phyloP scores from a whole-genome alignment of 1,284 basidiomycete genomes.

The Fomitiporia mediterranea region DNA sequence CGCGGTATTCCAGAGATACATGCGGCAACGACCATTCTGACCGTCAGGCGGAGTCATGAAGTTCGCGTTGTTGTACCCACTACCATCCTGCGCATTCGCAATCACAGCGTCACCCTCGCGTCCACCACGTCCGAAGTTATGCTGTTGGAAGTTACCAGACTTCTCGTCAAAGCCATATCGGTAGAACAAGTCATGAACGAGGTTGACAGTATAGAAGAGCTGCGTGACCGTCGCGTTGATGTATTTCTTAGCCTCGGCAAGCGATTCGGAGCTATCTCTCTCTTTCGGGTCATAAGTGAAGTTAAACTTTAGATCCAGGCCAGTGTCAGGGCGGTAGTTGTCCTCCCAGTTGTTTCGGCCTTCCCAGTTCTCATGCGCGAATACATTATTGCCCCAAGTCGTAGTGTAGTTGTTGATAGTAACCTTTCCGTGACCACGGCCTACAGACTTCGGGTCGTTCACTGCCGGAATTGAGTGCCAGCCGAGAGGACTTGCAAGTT shows the following conservation, averaged over 20 bases:
- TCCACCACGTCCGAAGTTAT: conserved; percentile 92
- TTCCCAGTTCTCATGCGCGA: conserved; percentile 88
- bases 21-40: conserved; percentile 86
- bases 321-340: conserved; percentile 78
- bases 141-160: conserved; percentile 95
- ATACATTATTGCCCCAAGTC: conserved; percentile 90
- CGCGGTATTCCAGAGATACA: conserved; percentile 95
- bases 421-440: conserved; percentile 28
- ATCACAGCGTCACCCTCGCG: conserved; percentile 86
- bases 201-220: conserved; percentile 90
- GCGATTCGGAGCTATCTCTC: conserved; percentile 45
- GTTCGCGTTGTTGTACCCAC: conserved; percentile 87
- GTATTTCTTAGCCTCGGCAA: conserved; percentile 70
- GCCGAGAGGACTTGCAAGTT: conserved; percentile 76
- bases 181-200: conserved; percentile 75
- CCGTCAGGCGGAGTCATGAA: conserved; percentile 78
- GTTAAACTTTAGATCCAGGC: conserved; percentile 54
- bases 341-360: conserved; percentile 69
- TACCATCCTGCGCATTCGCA: conserved; percentile 92
- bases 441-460: conserved; percentile 46
- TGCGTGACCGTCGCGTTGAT: conserved; percentile 86
- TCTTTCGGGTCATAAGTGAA: conserved; percentile 55
- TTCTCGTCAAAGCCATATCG: conserved; percentile 85
- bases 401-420: conserved; percentile 65
- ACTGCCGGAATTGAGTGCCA: conserved; percentile 75